Evolutionary conservation across 2,329 filamentous ascomycete genomes (phyloP).

Genomic region (Aureobasidium pullulans): DNA sequence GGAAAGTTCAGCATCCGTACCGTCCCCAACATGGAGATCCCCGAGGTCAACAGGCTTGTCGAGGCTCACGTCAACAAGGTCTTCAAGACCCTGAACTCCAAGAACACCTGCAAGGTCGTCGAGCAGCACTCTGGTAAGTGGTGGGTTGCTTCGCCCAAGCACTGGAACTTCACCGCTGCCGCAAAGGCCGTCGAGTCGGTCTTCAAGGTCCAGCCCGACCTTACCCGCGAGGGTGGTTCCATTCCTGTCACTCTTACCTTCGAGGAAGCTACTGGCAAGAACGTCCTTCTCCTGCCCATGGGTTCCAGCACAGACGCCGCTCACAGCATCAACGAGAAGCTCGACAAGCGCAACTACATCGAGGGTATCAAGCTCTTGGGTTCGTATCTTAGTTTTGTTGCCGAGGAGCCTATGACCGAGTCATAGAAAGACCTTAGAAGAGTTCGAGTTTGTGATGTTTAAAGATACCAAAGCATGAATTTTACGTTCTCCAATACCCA

Average conservation of each 20-base stretch:
- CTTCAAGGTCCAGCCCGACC: constrained; percentile 86
- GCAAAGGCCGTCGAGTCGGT: constrained; percentile 94
- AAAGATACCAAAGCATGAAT: constrained; percentile 11
- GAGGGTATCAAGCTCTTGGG: constrained; percentile 95
- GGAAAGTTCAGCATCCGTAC: constrained; percentile 98
- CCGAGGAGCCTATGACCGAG: constrained; percentile 65
- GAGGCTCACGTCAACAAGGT: constrained; percentile 75
- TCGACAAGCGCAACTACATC: constrained; percentile 95
- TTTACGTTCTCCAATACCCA: not conserved
- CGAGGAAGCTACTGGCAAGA: constrained; percentile 96
- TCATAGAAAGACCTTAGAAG: not conserved
- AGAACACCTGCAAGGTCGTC: constrained; percentile 79
- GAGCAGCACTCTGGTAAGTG: constrained; percentile 91
- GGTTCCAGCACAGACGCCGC: constrained; percentile 93
- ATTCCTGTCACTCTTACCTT: constrained; percentile 97
- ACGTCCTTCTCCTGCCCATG: constrained; percentile 92
- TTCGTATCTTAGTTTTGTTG: constrained; percentile 92
- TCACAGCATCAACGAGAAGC: constrained; percentile 97
- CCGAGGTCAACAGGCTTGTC: constrained; percentile 78
- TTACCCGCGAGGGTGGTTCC: constrained; percentile 92
- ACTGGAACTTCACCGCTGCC: constrained; percentile 97
- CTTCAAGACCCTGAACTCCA: constrained; percentile 80
- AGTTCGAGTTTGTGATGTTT: not conserved
- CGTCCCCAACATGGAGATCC: constrained; percentile 93
- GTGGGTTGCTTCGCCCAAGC: constrained; percentile 96